Percentiles rank a stretch among this genome's conserved stretches.
phyloP scores from a whole-genome alignment of 176 grass and related monocot species.

The Dendrocalamus sinicus region DNA sequence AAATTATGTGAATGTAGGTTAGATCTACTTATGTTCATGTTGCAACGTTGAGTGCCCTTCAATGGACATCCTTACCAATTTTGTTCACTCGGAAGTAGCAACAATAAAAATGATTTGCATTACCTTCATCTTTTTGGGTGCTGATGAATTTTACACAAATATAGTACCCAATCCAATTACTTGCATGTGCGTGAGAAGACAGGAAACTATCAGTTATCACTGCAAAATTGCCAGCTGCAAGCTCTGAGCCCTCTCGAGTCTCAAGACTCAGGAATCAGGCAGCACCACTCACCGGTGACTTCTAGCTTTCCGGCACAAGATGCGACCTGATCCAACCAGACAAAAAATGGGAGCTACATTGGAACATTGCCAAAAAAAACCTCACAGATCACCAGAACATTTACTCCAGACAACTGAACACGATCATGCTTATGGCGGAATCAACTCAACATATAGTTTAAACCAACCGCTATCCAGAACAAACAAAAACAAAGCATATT shows the following conservation, averaged over 20 bases:
- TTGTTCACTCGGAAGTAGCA: not conserved
- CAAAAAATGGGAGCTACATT: not conserved
- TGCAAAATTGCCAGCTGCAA: not conserved
- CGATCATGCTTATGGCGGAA: not conserved
- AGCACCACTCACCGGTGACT: not conserved
- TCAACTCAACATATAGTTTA: not conserved
- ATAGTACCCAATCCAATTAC: not conserved
- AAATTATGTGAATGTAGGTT: constrained; percentile 29
- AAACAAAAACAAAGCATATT: not conserved
- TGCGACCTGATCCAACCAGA: not conserved
- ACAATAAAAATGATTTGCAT: not conserved
- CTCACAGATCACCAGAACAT: not conserved
- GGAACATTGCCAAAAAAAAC: not conserved
- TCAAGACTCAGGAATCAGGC: not conserved
- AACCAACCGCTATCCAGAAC: constrained; percentile 13
- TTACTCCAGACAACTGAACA: not conserved
- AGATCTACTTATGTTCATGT: not conserved
- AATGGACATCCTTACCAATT: not conserved
- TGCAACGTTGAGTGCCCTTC: not conserved
- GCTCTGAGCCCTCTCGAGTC: not conserved
- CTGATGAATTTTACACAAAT: not conserved
- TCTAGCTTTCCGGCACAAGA: not conserved
- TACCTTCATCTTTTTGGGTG: not conserved
- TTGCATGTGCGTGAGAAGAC: not conserved
- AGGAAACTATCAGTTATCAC: not conserved